Evolutionary conservation across 305 asterid species (phyloP).

Genomic region (Fraxinus sp.): DNA sequence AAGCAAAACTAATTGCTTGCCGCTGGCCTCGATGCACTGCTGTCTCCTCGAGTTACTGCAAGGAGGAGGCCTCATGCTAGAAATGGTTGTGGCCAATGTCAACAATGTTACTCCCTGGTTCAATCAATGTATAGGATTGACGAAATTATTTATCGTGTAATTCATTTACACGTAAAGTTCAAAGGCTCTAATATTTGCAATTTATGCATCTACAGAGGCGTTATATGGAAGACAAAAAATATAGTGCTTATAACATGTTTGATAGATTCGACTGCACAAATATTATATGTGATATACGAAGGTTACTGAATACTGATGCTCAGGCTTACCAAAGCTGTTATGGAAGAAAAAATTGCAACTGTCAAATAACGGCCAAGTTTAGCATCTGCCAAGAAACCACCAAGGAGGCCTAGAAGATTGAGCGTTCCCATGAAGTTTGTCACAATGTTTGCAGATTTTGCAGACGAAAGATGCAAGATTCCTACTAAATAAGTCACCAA

Average conservation of each 20-base stretch:
- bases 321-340: conserved; percentile 61
- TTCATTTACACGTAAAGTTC: not conserved
- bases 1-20: conserved; percentile 60
- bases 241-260: not conserved
- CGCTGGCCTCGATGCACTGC: conserved; percentile 57
- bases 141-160: not conserved
- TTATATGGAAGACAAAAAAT: not conserved
- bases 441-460: conserved; percentile 72
- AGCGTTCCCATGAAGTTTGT: conserved; percentile 90
- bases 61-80: conserved; percentile 75
- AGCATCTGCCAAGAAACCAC: conserved; percentile 90
- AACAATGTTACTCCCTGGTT: conserved; percentile 66
- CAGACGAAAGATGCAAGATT: conserved; percentile 64
- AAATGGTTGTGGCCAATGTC: conserved; percentile 64
- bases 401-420: conserved; percentile 76
- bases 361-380: conserved; percentile 79
- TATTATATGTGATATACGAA: not conserved
- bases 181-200: not conserved
- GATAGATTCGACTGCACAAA: not conserved
- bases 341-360: conserved; percentile 63
- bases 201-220: not conserved
- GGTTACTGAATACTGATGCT: not conserved
- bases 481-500: conserved; percentile 81
- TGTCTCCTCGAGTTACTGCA: conserved; percentile 43
- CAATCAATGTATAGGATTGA: not conserved